Evolutionary conservation across 495 filamentous ascomycete species (phyloP).

Genomic region (Lasiosphaeria hispida): DNA sequence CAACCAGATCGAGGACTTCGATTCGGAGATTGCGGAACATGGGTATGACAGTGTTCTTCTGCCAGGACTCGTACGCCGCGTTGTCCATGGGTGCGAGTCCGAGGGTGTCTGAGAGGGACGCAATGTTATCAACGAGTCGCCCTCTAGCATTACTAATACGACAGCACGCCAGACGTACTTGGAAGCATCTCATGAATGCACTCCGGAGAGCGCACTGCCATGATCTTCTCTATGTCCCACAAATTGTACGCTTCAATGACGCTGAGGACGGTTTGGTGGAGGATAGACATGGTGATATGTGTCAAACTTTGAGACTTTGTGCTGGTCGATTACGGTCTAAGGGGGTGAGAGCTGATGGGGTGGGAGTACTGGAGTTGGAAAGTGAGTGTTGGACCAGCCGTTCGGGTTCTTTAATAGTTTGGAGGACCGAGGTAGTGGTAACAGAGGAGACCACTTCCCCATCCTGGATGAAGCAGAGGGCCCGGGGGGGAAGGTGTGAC

Average conservation of each 20-base stretch:
- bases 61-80: background rate
- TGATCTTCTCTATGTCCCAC: slow-evolving; percentile 9
- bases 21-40: slow-evolving; percentile 9
- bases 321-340: too few relatives aligned
- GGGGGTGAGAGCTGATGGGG: too few relatives aligned
- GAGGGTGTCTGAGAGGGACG: background rate
- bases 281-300: slow-evolving; percentile 3
- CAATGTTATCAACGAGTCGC: background rate
- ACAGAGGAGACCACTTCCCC: too few relatives aligned
- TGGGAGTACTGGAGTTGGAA: too few relatives aligned
- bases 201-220: slow-evolving; percentile 5
- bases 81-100: slow-evolving; percentile 6
- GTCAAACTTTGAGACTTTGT: slow-evolving; percentile 13
- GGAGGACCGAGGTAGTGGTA: too few relatives aligned
- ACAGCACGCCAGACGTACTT: background rate
- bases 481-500: too few relatives aligned
- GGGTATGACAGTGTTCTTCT: background rate
- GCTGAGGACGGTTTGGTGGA: slow-evolving; percentile 5
- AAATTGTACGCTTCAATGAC: slow-evolving; percentile 7
- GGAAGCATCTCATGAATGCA: slow-evolving; percentile 8
- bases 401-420: too few relatives aligned
- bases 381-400: too few relatives aligned
- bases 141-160: background rate
- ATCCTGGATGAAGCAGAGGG: too few relatives aligned
- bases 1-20: slow-evolving; percentile 4